Base-by-base conservation (phyloP, 2,329 filamentous ascomycete genomes). In the Pseudogymnoascus sp. region DNA sequence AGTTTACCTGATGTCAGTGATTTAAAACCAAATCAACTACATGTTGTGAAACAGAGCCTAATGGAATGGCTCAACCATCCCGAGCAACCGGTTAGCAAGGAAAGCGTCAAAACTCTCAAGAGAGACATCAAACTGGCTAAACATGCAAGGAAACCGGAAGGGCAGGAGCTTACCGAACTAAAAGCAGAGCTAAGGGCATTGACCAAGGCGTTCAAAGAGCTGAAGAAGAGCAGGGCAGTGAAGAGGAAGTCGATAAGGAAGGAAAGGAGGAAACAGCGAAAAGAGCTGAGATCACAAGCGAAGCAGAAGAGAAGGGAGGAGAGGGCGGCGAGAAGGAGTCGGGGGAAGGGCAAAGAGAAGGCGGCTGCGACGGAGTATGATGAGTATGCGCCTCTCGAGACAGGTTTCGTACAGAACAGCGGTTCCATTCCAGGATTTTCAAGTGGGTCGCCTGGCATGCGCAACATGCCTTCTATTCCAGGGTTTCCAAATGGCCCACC, bases 31-130 rank as follows among this genome's bases (percentile, higher is more conserved):
- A 68, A 73, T 16, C 82, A 84, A 69, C 73, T 85, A 1, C 78
- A 80, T 1, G 64, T 79, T 1, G 77, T 79, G 12, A 76, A 76
- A 52, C 69, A 75, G 11, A 76, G 76, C 3, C 73, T 87, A 14
- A 66, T 75, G 21, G 70, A 75, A 6, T 86, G 82, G 81, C 75
- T 83, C 1, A 71, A 76, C 7, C 75, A 78, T 38, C 81, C 83
- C 0, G 78, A 83, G 0, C 75, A 81, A 60, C 75, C 77, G 5
- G 77, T 82, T 65, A 83, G 79, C 7, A 79, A 74, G 64, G 73
- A 75, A 4, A 76, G 77, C 25, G 71, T 85, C 2, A 73, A 74
- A 45, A 67, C 74, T 25, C 71, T 81, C 2, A 76, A 72, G 35
- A 69, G 75, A 11, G 74, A 81, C 25, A 76, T 85, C 62, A 79